Percentiles rank a stretch among this genome's conserved stretches.
Evolutionary conservation across 2,329 filamentous ascomycete genomes (phyloP).

Genomic region (Bipolaris sorokiniana): DNA sequence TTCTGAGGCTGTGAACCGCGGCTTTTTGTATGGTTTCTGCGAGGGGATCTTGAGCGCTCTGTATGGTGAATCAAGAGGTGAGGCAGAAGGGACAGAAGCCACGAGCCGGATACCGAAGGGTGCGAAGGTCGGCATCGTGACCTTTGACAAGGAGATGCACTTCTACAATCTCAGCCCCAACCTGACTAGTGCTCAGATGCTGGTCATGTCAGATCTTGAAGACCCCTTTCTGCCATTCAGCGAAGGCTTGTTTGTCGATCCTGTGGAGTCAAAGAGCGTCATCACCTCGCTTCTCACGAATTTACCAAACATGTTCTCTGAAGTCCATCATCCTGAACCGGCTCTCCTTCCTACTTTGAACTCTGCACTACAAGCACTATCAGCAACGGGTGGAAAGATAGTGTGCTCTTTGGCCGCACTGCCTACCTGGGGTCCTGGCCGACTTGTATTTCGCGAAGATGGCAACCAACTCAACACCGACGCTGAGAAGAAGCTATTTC

Average conservation of each 20-base stretch:
- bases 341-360: slow-evolving; percentile 84
- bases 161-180: slow-evolving; percentile 91
- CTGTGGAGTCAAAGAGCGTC: slow-evolving; percentile 83
- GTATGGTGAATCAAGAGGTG: slow-evolving; percentile 67
- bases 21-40: slow-evolving; percentile 88
- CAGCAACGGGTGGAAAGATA: slow-evolving; percentile 89
- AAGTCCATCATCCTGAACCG: slow-evolving; percentile 88
- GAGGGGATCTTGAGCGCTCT: slow-evolving; percentile 84
- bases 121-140: slow-evolving; percentile 90
- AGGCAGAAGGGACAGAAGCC: slow-evolving; percentile 57
- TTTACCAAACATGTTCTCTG: slow-evolving; percentile 84
- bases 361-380: slow-evolving; percentile 81
- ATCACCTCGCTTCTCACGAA: slow-evolving; percentile 86
- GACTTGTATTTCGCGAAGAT: slow-evolving; percentile 84
- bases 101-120: slow-evolving; percentile 72
- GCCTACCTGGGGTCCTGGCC: slow-evolving; percentile 88
- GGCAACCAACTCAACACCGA: slow-evolving; percentile 81
- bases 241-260: slow-evolving; percentile 92
- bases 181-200: slow-evolving; percentile 90
- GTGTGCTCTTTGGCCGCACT: slow-evolving; percentile 86
- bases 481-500: slow-evolving; percentile 88
- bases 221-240: slow-evolving; percentile 94
- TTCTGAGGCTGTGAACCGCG: slow-evolving; percentile 87
- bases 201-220: slow-evolving; percentile 97
- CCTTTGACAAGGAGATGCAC: slow-evolving; percentile 94